Base-by-base conservation (phyloP, 2,329 filamentous ascomycete genomes). In the Cladosporium sphaerospermum region DNA sequence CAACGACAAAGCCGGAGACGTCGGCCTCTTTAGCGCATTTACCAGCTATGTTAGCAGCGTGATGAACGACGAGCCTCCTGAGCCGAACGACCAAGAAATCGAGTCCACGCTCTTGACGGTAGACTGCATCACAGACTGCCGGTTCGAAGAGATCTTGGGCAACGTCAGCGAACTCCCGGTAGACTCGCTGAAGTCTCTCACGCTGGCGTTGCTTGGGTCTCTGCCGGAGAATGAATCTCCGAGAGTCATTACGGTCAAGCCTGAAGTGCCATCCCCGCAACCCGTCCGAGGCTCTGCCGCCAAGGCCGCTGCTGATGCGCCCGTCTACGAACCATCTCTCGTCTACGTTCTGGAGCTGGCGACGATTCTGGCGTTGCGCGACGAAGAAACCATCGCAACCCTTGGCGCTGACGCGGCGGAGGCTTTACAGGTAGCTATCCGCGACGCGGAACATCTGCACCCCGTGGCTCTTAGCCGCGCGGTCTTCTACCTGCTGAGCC, bases 31-130 rank as follows among this genome's bases (percentile, higher is more conserved):
- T 67, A 96, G 91, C 3, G 90, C 92, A 1, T 89, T 99, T 63
- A 95, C 92, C 0, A 95, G 88, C 4, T 99, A 97, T 64, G 90
- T 99, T 32, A 95, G 91, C n/a, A 97, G 92, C 69, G 97, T 99
- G 68, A 93, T 95, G 40, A 95, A 93, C 9, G 93, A 97, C 69
- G 93, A 99, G 65, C 93, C 93, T 10, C 93, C 93, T 0, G 93
- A 99, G 72, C 93, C 93, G 2, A 97, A 93, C 1, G 90, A 97
- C 59, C 92, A 97, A 67, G 93, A 99, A 68, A 78, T 99, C 31
- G 93, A 99, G 64, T 96, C 93, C 66, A 97, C 93, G 0, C 76
- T 99, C 9, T 93, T 88, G 67, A 92, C 93, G 1, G 88, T 96
- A 2, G 93, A 97, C 67, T 99, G 92, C 64, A 84, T 99, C 40